Conservation (phyloP, 2,329 filamentous ascomycete genomes). For the Beauveria sp. region DNA sequence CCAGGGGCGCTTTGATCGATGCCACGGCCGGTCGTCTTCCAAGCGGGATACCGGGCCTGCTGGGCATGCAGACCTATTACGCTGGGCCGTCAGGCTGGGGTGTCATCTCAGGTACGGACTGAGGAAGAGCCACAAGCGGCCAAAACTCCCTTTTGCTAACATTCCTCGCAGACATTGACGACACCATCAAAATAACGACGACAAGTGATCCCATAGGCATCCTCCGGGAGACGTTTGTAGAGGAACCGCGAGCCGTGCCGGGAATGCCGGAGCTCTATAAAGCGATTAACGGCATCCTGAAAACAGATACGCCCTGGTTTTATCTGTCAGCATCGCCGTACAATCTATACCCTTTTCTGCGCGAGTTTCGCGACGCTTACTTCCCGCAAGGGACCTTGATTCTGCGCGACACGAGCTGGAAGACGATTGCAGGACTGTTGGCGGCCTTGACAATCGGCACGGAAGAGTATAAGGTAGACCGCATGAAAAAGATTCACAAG, state of each 20-base stretch:
- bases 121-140: neutral
- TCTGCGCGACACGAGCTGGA: conserved; percentile 78
- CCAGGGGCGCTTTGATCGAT: conserved; percentile 38
- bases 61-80: conserved; percentile 64
- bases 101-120: conserved; percentile 59
- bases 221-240: conserved; percentile 74
- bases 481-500: conserved; percentile 67
- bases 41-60: conserved; percentile 43
- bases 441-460: conserved; percentile 73
- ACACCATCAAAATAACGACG: conserved; percentile 82
- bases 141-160: conserved; percentile 13
- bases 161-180: conserved; percentile 64
- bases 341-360: conserved; percentile 85
- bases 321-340: conserved; percentile 93
- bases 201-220: conserved; percentile 77
- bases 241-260: conserved; percentile 59
- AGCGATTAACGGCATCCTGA: conserved; percentile 67
- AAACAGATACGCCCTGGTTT: conserved; percentile 70
- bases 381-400: conserved; percentile 77
- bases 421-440: conserved; percentile 73
- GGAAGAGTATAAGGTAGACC: conserved; percentile 75
- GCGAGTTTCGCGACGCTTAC: conserved; percentile 59
- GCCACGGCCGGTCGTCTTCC: conserved; percentile 42
- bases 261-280: conserved; percentile 75
- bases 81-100: conserved; percentile 75